Base-by-base conservation (phyloP, 345 rosid species). In the Dovyalis caffra region DNA sequence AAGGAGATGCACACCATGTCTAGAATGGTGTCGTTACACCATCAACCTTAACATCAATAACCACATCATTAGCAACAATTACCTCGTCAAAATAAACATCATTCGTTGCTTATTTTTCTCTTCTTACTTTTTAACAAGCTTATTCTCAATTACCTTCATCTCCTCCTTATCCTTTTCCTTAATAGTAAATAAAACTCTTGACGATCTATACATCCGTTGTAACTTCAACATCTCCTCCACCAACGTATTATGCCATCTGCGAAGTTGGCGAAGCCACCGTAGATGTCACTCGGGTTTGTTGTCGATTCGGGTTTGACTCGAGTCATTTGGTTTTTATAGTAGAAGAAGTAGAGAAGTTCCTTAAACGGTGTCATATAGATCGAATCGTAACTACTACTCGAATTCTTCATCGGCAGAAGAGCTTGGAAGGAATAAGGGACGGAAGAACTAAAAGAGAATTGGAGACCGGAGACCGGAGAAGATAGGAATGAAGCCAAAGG, bases 311-410 rank as follows among this genome's bases (percentile, higher is more conserved):
- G 87, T 70, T 87, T 89, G 32, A 93, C 70, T 35, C 88, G 86
- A 53, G 63, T 45, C 66, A 80, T 75, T 74, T 87, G 87, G 75
- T 81, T 86, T 77, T 83, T 91, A 77, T 90, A 88, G 76, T 90
- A 87, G 85, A 88, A 93, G 82, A 89, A 88, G 89, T 90, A 90
- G 9, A 90, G 90, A 21, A 90, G 88, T 80, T 93, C 97, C 79
- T 90, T 93, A 1, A 92, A 88, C 4, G 90, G 88, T 64, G 83
- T 70, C 34, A 70, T n/a, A 62, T 73, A 69, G 37, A 73, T 65
- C 2, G 77, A 66, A 37, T 81, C 83, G 11, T 14, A 29, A 14
- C 40, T 69, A 23, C 58, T 21, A 4, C 63, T 25, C n/a, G 16
- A 72, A 67, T 0, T 66, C 76, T 16, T 34, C 82, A 3, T 83